Conservation (phyloP, 1,139 yeast species). For the Suhomyces atakaporum region DNA sequence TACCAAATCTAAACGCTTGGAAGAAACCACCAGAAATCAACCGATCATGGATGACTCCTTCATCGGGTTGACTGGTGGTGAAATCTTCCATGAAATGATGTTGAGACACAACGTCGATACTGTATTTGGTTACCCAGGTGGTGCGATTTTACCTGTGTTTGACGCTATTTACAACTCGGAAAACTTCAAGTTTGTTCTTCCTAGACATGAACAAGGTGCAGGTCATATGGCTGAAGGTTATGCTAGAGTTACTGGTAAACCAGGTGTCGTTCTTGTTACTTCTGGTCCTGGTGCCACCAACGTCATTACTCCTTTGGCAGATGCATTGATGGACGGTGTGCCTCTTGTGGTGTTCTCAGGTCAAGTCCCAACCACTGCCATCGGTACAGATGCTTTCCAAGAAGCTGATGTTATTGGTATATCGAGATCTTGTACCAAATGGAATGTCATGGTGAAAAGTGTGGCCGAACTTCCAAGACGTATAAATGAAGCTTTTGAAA, state of each 20-base stretch:
- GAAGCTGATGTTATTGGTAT: conserved; percentile 98
- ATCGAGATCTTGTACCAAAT: conserved; percentile 94
- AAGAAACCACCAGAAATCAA: conserved; percentile 25
- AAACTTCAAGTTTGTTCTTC: conserved; percentile 84
- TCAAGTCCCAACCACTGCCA: conserved; percentile 92
- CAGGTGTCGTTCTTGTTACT: conserved; percentile 97
- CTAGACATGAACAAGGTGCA: conserved; percentile 98
- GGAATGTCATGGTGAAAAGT: conserved; percentile 98
- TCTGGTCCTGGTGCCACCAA: conserved; percentile 99
- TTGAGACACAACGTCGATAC: conserved; percentile 93
- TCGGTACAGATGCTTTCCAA: conserved; percentile 98
- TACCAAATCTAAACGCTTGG: neutral
- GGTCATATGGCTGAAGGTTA: conserved; percentile 99
- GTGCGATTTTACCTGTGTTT: conserved; percentile 96
- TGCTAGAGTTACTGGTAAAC: conserved; percentile 92
- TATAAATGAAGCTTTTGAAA: conserved; percentile 96
- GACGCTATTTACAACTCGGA: conserved; percentile 95
- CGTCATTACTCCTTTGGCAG: conserved; percentile 96
- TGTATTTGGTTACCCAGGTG: conserved; percentile 94
- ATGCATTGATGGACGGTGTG: conserved; percentile 95
- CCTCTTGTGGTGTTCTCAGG: conserved; percentile 98
- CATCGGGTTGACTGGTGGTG: conserved; percentile 95
- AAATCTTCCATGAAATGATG: conserved; percentile 99
- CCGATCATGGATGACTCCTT: conserved; percentile 74
- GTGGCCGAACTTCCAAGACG: conserved; percentile 94